Base-by-base conservation (phyloP, 371 early-diverging fungal species). In the Apophysomyces elegans region DNA sequence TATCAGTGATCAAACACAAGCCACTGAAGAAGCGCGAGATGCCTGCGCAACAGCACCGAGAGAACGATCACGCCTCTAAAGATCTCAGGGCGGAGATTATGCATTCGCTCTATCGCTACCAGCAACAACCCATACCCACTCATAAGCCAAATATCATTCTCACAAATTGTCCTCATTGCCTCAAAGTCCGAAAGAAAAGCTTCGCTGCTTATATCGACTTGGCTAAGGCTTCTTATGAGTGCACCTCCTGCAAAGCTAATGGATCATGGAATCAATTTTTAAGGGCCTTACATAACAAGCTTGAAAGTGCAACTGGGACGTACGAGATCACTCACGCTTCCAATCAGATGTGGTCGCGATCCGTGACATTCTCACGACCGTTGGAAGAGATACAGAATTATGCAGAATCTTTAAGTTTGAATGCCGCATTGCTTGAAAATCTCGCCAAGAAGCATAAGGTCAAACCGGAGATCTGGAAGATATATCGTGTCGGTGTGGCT, bases 101-200 rank as follows among this genome's bases (percentile, higher is more conserved):
- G 44, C 61, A 74, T 13, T 75, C 75, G 57, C 70, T 84, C 4
- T 70, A 80, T 38, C 37, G 67, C 4, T 56, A 80, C 37, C 62
- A 78, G n/a, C 77, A 80, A 64, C 66, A 70, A 43, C 80, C 81
- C 39, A 63, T 74, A 26, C 77, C 78, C 8, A 71, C 77, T 3
- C 16, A 62, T 3, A 71, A 75, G 37, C 62, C 59, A 14, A 66
- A 75, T 12, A 59, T 62, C 0, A 58, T 80, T n/a, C 35, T 71
- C 14, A 75, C 81, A 1, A 72, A 74, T 21, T 84, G 84, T 56
- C 84, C 84, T 54, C 78, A 76, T n/a, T 84, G 84, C 68, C 57
- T 77, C n/a, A 63, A 65, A 11, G 56, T 70, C 12, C 73, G 77
- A 8, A 69, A 67, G 35, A 72, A 74, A 7, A 78, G 77, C 59